Evolutionary conservation across 108 stramenopile species (phyloP).

Genomic region (Cylindrotheca fusiformis): DNA sequence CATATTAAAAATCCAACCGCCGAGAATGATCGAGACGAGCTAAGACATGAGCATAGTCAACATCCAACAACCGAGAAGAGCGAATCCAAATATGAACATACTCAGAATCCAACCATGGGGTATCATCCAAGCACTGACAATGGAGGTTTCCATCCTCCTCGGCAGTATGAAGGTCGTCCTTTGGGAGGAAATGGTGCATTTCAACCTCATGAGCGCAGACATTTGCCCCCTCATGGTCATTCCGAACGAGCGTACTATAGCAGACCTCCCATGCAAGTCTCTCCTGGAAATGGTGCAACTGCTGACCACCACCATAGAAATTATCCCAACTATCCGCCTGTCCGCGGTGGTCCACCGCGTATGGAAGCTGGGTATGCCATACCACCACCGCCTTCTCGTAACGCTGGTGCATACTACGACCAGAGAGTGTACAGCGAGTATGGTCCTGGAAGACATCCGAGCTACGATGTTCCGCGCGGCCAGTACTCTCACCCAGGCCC

Average conservation of each 20-base stretch:
- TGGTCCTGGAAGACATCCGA: conserved; percentile 69
- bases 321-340: conserved; percentile 9
- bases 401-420: conserved; percentile 49
- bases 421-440: conserved; percentile 60
- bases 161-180: conserved; percentile 25
- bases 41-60: conserved; percentile 3
- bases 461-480: conserved; percentile 11
- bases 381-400: conserved; percentile 7
- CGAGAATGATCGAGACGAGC: conserved; percentile 9
- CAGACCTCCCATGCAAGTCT: conserved; percentile 22
- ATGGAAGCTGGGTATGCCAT: conserved; percentile 10
- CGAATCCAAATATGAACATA: not conserved
- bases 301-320: not conserved
- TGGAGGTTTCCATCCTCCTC: conserved; percentile 22
- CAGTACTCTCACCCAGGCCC: conserved; percentile 4
- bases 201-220: conserved; percentile 39
- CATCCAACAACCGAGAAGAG: conserved; percentile 14
- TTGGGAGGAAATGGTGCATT: conserved; percentile 40
- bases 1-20: conserved; percentile 3
- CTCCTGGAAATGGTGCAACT: conserved; percentile 18
- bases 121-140: too few species aligned
- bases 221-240: conserved; percentile 19
- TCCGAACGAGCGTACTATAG: conserved; percentile 18
- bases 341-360: conserved; percentile 2
- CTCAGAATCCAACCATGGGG: conserved; percentile 5